Conservation (phyloP, 305 asterid species). For the Andrographis paniculata region DNA sequence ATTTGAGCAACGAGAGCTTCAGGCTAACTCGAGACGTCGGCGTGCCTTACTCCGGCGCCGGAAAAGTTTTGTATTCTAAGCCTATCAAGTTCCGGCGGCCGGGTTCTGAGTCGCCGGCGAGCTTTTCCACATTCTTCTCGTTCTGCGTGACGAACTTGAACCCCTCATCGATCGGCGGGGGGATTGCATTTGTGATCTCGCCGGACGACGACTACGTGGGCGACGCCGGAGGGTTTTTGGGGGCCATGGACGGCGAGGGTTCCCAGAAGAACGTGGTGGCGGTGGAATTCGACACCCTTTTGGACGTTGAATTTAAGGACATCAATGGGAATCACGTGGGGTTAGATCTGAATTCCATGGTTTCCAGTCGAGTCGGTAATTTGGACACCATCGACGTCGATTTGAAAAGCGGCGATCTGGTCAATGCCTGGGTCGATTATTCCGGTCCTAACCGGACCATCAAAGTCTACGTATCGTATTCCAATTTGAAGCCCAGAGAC, state of each 20-base stretch:
- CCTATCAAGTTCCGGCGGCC: conserved; percentile 67
- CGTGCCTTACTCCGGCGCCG: conserved; percentile 91
- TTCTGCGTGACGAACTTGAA: conserved; percentile 67
- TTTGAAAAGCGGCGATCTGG: conserved; percentile 62
- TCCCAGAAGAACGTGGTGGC: conserved; percentile 49
- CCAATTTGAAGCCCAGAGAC: conserved; percentile 53
- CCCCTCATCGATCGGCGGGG: conserved; percentile 93
- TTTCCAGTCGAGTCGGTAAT: conserved; percentile 45
- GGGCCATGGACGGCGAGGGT: conserved; percentile 44
- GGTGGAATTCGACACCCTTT: conserved; percentile 80
- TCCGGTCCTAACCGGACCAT: conserved; percentile 47
- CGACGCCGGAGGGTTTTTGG: conserved; percentile 77
- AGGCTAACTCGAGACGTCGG: conserved; percentile 71
- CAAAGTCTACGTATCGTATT: conserved; percentile 51
- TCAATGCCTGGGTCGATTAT: conserved; percentile 82
- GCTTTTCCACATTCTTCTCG: conserved; percentile 86
- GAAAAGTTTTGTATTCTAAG: conserved; percentile 56
- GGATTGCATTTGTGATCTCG: conserved; percentile 71
- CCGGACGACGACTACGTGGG: conserved; percentile 59
- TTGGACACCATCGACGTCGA: conserved; percentile 41
- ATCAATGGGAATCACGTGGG: conserved; percentile 89
- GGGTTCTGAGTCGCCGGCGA: conserved; percentile 33
- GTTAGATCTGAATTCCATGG: conserved; percentile 68
- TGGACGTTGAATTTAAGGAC: conserved; percentile 82
- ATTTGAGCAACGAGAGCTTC: conserved; percentile 66